Percentiles rank a stretch among this genome's conserved stretches.
These are phyloP conservation scores for Starmerella vaccinii DNA, from an alignment of 805 yeast genomes.

Conservation along the genomic window DNA sequence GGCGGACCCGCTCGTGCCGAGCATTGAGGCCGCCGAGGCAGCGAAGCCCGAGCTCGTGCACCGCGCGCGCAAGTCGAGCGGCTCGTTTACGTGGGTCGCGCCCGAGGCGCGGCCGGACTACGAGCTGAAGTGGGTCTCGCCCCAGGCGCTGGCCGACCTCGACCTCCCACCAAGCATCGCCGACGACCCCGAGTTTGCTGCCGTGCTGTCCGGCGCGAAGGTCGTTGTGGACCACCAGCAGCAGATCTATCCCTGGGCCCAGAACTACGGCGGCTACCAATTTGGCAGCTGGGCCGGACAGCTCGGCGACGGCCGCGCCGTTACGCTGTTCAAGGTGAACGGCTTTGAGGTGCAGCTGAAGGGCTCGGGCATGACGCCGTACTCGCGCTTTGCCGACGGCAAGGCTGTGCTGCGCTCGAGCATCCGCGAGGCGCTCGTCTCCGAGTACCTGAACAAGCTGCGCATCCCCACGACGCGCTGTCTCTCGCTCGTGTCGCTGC, in stretches of 20 bases:
- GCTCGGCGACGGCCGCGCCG: slow-evolving; percentile 89
- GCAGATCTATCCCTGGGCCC: slow-evolving; percentile 68
- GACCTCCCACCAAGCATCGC: slow-evolving; percentile 37
- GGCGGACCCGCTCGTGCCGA: slow-evolving; percentile 35
- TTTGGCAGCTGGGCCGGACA: slow-evolving; percentile 97
- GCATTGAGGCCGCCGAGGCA: slow-evolving; percentile 30
- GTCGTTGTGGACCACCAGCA: slow-evolving; percentile 32
- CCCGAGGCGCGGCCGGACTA: slow-evolving; percentile 47
- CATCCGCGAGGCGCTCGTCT: slow-evolving; percentile 74
- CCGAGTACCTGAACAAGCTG: slow-evolving; percentile 69
- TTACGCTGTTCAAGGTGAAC: slow-evolving; percentile 62
- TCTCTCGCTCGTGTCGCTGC: slow-evolving; percentile 57
- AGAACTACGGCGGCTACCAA: slow-evolving; percentile 92
- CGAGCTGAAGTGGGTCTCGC: slow-evolving; percentile 48
- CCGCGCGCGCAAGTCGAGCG: slow-evolving; percentile 41
- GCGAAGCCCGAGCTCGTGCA: slow-evolving; percentile 35
- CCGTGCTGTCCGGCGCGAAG: slow-evolving; percentile 54
- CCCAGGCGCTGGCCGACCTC: slow-evolving; percentile 50
- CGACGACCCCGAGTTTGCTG: slow-evolving; percentile 38
- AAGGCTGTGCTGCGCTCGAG: slow-evolving; percentile 84
- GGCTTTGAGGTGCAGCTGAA: slow-evolving; percentile 68
- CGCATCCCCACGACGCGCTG: slow-evolving; percentile 87
- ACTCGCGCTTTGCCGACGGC: slow-evolving; percentile 91
- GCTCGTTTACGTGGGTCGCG: slow-evolving; percentile 62
- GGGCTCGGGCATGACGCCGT: slow-evolving; percentile 90